Evolutionary conservation across 306 rosid species (phyloP).

Genomic region (Delonix regia): DNA sequence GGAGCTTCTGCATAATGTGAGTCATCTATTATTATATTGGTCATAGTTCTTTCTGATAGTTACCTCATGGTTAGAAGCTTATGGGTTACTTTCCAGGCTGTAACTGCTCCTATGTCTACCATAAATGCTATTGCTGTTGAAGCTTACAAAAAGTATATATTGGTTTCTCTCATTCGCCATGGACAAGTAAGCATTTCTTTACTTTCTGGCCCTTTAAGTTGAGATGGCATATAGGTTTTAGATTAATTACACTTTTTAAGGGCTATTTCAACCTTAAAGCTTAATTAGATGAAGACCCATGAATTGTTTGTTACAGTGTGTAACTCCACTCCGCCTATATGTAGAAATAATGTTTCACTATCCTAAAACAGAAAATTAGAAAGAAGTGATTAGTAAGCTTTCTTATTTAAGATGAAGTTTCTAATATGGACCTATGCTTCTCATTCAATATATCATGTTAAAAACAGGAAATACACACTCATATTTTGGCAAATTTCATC

Average conservation of each 20-base stretch:
- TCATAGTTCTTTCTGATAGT: conserved; percentile 27
- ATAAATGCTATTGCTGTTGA: conserved; percentile 85
- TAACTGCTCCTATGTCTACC: conserved; percentile 86
- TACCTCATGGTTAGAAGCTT: conserved; percentile 24
- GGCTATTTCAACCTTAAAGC: not conserved
- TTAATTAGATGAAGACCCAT: not conserved
- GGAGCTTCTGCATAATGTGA: conserved; percentile 93
- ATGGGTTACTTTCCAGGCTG: conserved; percentile 66
- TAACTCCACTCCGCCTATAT: not conserved
- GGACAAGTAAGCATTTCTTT: conserved; percentile 69
- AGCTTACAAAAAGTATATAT: conserved; percentile 87
- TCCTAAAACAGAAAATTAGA: not conserved
- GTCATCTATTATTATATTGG: conserved; percentile 31
- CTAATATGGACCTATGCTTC: not conserved
- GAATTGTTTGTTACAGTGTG: not conserved
- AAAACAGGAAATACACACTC: not conserved
- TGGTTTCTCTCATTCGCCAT: conserved; percentile 84
- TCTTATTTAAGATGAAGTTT: not conserved
- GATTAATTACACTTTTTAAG: not conserved
- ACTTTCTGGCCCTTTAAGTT: conserved; percentile 9
- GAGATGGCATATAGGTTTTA: not conserved
- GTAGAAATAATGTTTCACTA: not conserved
- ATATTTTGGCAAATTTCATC: not conserved
- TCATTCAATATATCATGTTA: not conserved
- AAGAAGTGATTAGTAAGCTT: not conserved